Evolutionary conservation across 805 yeast species (phyloP).

Genomic region (Barnettozyma wickerhamii): DNA sequence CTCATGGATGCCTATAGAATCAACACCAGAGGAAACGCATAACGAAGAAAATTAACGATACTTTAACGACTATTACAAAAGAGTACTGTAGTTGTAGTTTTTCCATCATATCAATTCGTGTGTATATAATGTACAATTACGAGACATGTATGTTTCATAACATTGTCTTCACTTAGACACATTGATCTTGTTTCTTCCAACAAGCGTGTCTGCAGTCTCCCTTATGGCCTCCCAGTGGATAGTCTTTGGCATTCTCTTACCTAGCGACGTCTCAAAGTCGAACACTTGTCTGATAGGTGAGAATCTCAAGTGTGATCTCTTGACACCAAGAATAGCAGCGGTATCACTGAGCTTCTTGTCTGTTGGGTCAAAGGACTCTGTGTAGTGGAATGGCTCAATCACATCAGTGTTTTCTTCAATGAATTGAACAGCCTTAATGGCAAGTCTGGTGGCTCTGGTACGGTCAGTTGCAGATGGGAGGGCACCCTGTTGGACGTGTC

Average conservation of each 20-base stretch:
- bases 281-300: conserved; percentile 71
- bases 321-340: conserved; percentile 81
- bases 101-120: no score
- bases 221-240: conserved; percentile 79
- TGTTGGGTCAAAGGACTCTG: conserved; percentile 38
- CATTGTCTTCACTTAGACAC: conserved; percentile 1
- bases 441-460: conserved; percentile 67
- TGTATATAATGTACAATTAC: no score
- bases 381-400: conserved; percentile 41
- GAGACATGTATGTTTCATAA: no score
- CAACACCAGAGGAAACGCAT: conserved; percentile 19
- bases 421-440: conserved; percentile 65
- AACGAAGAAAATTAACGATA: background rate
- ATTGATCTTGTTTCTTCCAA: conserved; percentile 48
- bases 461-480: conserved; percentile 76
- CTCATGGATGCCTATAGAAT: conserved; percentile 51
- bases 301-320: conserved; percentile 70
- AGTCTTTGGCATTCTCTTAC: conserved; percentile 80
- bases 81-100: no score
- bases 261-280: conserved; percentile 81
- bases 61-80: no score
- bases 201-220: conserved; percentile 79
- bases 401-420: conserved; percentile 45
- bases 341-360: conserved; percentile 42
- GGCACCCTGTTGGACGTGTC: conserved; percentile 85